Conservation (phyloP, 352 stramenopile species). For the Phytopythium helicoides region DNA sequence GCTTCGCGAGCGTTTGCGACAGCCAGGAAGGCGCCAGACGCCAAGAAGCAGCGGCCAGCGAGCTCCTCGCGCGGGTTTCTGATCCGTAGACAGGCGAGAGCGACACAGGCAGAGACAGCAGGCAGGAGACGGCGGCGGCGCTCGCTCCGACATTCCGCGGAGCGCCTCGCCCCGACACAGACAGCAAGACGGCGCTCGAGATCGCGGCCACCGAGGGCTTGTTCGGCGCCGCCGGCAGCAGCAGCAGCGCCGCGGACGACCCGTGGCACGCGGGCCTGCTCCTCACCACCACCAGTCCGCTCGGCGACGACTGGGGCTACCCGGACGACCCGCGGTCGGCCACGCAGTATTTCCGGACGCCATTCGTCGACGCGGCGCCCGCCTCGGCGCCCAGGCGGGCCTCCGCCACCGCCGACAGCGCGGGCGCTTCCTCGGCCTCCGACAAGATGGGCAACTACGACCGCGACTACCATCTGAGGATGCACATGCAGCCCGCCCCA, state of each 20-base stretch:
- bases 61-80: too few relatives aligned
- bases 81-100: too few relatives aligned
- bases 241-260: constrained; percentile 26
- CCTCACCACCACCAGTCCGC: constrained; percentile 13
- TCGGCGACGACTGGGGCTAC: constrained; percentile 10
- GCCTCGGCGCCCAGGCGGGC: background rate
- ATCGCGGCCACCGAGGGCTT: constrained; percentile 38
- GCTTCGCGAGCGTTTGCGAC: too few relatives aligned
- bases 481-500: constrained; percentile 33
- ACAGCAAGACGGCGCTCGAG: constrained; percentile 40
- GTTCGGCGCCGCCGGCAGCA: constrained; percentile 21
- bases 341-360: constrained; percentile 4
- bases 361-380: constrained; percentile 3
- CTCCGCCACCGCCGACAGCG: background rate
- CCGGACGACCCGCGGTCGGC: constrained; percentile 8
- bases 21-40: too few relatives aligned
- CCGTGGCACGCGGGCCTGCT: constrained; percentile 17
- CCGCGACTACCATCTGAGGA: constrained; percentile 43
- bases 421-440: too few relatives aligned
- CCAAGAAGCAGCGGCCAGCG: too few relatives aligned
- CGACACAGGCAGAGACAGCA: too few relatives aligned
- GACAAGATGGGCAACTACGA: constrained; percentile 77
- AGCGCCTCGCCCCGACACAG: constrained; percentile 7
- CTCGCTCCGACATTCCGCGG: too few relatives aligned
- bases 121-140: too few relatives aligned